These are phyloP conservation scores for Daldinia childiae DNA, from an alignment of 495 filamentous ascomycete genomes.

Conservation along the genomic window DNA sequence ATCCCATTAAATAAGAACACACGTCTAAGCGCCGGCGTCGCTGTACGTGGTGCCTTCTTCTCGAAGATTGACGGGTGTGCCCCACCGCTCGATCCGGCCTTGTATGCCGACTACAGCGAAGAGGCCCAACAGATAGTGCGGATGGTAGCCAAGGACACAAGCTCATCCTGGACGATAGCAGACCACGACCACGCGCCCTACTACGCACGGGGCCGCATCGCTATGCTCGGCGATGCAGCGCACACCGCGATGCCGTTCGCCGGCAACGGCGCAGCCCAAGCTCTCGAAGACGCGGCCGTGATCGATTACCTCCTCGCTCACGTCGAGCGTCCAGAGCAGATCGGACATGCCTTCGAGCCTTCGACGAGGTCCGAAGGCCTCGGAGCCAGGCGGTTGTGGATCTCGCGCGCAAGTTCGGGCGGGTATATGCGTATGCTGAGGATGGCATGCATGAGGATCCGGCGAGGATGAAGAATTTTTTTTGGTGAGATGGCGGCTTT, in stretches of 20 bases:
- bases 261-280: slow-evolving; percentile 67
- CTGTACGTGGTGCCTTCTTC: slow-evolving; percentile 43
- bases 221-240: slow-evolving; percentile 66
- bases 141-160: slow-evolving; percentile 47
- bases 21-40: slow-evolving; percentile 52
- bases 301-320: slow-evolving; percentile 48
- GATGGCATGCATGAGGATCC: slow-evolving; percentile 50
- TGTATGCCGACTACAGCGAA: slow-evolving; percentile 48
- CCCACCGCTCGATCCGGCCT: slow-evolving; percentile 36
- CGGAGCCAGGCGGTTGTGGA: slow-evolving; percentile 48
- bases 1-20: slow-evolving; percentile 54
- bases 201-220: slow-evolving; percentile 58
- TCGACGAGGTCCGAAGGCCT: slow-evolving; percentile 40
- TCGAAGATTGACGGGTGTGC: not conserved
- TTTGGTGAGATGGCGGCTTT: slow-evolving; percentile 44
- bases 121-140: slow-evolving; percentile 48
- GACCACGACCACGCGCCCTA: slow-evolving; percentile 65
- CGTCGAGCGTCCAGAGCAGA: slow-evolving; percentile 18
- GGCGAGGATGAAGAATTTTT: slow-evolving; percentile 40
- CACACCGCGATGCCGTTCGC: slow-evolving; percentile 68
- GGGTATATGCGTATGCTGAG: slow-evolving; percentile 49
- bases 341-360: slow-evolving; percentile 46
- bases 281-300: slow-evolving; percentile 67
- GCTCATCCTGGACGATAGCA: slow-evolving; percentile 47
- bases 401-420: slow-evolving; percentile 45